Conservation (phyloP, 345 rosid genomes). For the Chamaenerion angustifolium region DNA sequence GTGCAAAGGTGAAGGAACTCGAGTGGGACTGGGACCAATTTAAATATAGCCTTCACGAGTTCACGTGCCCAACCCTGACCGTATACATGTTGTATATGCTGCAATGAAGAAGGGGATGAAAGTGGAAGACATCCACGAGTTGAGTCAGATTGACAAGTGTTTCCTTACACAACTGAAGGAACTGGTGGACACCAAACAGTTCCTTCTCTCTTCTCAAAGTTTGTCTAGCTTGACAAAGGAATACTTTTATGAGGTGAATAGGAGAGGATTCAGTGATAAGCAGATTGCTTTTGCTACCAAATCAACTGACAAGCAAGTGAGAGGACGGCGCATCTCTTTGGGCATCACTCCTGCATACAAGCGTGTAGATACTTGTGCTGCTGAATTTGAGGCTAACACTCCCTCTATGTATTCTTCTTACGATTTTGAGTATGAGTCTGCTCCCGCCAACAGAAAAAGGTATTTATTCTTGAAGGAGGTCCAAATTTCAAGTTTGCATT, state of each 20-base stretch:
- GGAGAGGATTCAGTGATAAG: conserved; percentile 82
- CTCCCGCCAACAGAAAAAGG: conserved; percentile 66
- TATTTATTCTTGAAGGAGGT: conserved; percentile 93
- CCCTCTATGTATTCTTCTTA: conserved; percentile 96
- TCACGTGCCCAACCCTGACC: conserved; percentile 78
- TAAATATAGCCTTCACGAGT: conserved; percentile 77
- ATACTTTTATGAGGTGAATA: conserved; percentile 66
- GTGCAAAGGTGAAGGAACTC: conserved; percentile 79
- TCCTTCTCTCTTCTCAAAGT: conserved; percentile 33
- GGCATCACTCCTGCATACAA: conserved; percentile 81
- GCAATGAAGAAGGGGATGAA: conserved; percentile 96
- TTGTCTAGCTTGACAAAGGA: conserved; percentile 63
- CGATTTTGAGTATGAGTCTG: conserved; percentile 89
- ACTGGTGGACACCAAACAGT: conserved; percentile 82
- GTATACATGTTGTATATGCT: conserved; percentile 75
- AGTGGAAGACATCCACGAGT: too few species aligned
- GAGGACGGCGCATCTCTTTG: conserved; percentile 41
- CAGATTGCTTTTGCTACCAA: conserved; percentile 90
- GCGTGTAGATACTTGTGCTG: conserved; percentile 98
- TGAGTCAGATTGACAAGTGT: too few species aligned
- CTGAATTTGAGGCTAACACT: conserved; percentile 93
- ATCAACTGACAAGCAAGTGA: conserved; percentile 73
- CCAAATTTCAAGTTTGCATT: conserved; percentile 86
- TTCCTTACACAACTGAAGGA: too few species aligned
- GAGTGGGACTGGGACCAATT: conserved; percentile 80